These are phyloP conservation scores for Cajanus cajan DNA, from an alignment of 306 rosid genomes.

Conservation along the genomic window DNA sequence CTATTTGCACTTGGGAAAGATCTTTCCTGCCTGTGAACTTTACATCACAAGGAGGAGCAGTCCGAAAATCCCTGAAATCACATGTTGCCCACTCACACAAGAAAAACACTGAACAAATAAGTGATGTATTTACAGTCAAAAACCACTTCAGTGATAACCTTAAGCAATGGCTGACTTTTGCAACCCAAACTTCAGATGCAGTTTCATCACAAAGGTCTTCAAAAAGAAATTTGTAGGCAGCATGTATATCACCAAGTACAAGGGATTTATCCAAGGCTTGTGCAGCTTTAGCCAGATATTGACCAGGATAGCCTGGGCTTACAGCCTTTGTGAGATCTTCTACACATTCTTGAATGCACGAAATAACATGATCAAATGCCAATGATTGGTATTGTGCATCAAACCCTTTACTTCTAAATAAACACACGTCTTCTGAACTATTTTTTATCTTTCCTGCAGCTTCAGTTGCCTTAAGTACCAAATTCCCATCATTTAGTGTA, in stretches of 20 bases:
- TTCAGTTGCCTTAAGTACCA: slow-evolving; percentile 59
- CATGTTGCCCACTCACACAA: slow-evolving; percentile 99
- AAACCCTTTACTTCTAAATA: slow-evolving; percentile 59
- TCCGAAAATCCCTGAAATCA: slow-evolving; percentile 81
- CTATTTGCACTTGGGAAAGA: slow-evolving; percentile 76
- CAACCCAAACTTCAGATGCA: slow-evolving; percentile 68
- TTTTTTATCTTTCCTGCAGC: slow-evolving; percentile 54
- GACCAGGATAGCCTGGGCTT: slow-evolving; percentile 72
- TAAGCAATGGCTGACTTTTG: slow-evolving; percentile 76
- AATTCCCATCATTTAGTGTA: slow-evolving; percentile 61
- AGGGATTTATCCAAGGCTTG: slow-evolving; percentile 78
- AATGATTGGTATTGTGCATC: slow-evolving; percentile 70
- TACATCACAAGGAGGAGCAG: slow-evolving; percentile 55
- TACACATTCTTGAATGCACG: slow-evolving; percentile 61
- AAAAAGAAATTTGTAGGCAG: slow-evolving; percentile 64
- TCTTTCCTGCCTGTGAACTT: slow-evolving; percentile 87
- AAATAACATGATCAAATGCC: slow-evolving; percentile 67
- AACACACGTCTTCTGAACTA: slow-evolving; percentile 54
- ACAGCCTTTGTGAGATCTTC: slow-evolving; percentile 73
- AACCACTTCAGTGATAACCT: slow-evolving; percentile 84
- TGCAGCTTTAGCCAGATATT: slow-evolving; percentile 79
- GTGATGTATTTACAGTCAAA: slow-evolving; percentile 53
- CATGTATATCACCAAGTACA: slow-evolving; percentile 63
- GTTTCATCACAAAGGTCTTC: slow-evolving; percentile 68
- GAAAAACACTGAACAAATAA: slow-evolving; percentile 80